Evolutionary conservation across 371 early-diverging fungal genomes (phyloP).

Genomic region (Chytridium lagenaria): DNA sequence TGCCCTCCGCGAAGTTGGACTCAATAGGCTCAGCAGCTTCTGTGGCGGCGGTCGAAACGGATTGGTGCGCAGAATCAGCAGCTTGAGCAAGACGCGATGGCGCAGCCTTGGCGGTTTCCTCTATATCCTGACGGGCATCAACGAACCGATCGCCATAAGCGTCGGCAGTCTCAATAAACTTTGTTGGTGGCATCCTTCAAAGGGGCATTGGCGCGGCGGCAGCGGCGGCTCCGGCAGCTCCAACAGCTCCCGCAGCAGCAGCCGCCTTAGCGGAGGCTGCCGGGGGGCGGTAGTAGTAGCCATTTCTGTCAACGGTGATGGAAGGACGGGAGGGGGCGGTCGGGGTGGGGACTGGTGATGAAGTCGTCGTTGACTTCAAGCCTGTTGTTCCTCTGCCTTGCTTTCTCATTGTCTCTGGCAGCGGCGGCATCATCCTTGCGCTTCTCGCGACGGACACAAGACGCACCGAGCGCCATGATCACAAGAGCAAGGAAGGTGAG

Average conservation of each 20-base stretch:
- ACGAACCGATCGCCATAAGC: background rate
- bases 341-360: background rate
- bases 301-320: background rate
- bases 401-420: background rate
- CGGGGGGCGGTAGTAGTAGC: background rate
- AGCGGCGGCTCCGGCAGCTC: too few relatives aligned
- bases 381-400: background rate
- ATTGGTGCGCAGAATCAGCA: too few relatives aligned
- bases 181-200: background rate
- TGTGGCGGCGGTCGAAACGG: background rate
- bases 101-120: background rate
- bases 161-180: too few relatives aligned
- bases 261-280: background rate
- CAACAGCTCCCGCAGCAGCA: too few relatives aligned
- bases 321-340: background rate
- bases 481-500: background rate
- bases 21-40: background rate
- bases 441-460: background rate
- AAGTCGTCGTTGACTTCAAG: background rate
- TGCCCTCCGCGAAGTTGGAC: background rate
- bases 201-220: too few relatives aligned
- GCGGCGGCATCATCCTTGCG: background rate
- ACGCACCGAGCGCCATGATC: background rate
- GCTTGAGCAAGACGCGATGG: background rate
- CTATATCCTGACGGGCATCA: background rate